Evolutionary conservation across 192 early-diverging fungal species (phyloP).

Genomic region (Rhizophlyctis rosea): DNA sequence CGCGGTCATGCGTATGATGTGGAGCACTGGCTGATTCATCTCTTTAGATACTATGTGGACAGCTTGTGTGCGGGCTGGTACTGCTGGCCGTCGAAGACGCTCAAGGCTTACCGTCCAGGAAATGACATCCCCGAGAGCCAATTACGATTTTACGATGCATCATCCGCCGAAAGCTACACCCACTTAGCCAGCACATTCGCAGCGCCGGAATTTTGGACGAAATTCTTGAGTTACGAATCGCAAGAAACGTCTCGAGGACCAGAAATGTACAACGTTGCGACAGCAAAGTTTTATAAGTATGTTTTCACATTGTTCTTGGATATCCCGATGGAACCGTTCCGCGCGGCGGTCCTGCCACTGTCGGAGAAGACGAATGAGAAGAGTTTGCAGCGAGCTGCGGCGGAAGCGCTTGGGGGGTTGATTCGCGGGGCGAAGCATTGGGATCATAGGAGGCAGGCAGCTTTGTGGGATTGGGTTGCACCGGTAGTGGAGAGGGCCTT

Average conservation of each 20-base stretch:
- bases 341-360: conserved; percentile 54
- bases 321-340: conserved; percentile 47
- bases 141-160: conserved; percentile 58
- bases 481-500: conserved; percentile 64
- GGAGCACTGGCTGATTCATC: too few species aligned
- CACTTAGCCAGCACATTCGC: conserved; percentile 52
- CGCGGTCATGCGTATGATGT: too few species aligned
- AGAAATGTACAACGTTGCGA: conserved; percentile 56
- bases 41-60: conserved; percentile 65
- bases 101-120: conserved; percentile 30
- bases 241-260: conserved; percentile 45
- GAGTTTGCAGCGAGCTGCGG: conserved; percentile 73
- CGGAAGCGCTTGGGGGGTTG: conserved; percentile 77
- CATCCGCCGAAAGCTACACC: conserved; percentile 54
- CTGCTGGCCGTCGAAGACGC: conserved; percentile 69
- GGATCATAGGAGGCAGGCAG: conserved; percentile 39
- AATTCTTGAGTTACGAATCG: conserved; percentile 58
- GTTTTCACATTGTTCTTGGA: conserved; percentile 71
- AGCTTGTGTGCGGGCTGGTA: conserved; percentile 70
- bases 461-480: conserved; percentile 69
- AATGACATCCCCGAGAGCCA: conserved; percentile 44
- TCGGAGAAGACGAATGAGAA: conserved; percentile 60
- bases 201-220: conserved; percentile 65
- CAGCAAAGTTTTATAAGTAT: conserved; percentile 64
- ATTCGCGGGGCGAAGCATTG: conserved; percentile 90